Evolutionary conservation across 345 rosid genomes (phyloP).

Genomic region (Nasturtium officinale): DNA sequence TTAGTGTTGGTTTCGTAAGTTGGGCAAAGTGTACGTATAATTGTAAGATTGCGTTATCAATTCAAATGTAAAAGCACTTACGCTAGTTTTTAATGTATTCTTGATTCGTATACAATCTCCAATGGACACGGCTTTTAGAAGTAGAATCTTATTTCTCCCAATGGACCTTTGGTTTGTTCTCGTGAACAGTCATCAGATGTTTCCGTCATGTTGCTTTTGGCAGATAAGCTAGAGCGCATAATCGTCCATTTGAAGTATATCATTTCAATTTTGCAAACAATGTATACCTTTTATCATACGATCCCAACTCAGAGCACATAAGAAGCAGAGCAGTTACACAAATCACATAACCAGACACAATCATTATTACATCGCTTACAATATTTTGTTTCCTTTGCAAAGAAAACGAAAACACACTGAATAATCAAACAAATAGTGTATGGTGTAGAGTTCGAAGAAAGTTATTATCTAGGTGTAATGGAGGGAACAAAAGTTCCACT

Average conservation of each 20-base stretch:
- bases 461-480: constrained; percentile 63
- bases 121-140: background rate
- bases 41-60: background rate
- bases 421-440: constrained; percentile 16
- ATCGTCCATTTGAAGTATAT: background rate
- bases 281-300: background rate
- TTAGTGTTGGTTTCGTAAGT: constrained; percentile 22
- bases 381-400: constrained; percentile 10
- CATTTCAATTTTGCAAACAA: background rate
- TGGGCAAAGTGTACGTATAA: background rate
- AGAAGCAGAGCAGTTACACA: constrained; percentile 4
- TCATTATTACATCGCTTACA: background rate
- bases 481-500: constrained; percentile 69
- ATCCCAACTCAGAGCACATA: constrained; percentile 15
- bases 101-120: background rate
- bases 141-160: background rate
- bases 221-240: background rate
- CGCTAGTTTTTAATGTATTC: background rate
- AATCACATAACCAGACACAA: constrained; percentile 1
- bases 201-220: background rate
- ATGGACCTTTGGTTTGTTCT: no score
- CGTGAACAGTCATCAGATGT: background rate
- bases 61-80: background rate
- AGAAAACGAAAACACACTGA: no score
- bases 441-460: background rate